These are phyloP conservation scores for Calvatia gigantea DNA, from an alignment of 768 basidiomycete species.

Conservation along the genomic window DNA sequence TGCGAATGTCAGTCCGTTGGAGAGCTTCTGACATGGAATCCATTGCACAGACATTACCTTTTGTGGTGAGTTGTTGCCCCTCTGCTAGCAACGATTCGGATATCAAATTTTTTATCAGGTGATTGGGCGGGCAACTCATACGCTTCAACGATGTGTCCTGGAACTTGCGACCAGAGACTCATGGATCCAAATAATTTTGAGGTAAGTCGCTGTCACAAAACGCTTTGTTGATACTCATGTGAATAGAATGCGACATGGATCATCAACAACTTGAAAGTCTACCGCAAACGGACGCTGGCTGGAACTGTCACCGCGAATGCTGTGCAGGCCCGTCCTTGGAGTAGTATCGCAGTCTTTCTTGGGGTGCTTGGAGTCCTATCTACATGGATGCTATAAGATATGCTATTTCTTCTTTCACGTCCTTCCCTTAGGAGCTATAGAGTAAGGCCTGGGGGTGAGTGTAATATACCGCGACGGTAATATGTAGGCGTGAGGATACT, in stretches of 20 bases:
- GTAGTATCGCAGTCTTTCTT: not conserved
- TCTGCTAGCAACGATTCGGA: not conserved
- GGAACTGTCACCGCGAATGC: not conserved
- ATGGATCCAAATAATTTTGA: constrained; percentile 30
- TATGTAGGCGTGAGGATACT: too few species aligned
- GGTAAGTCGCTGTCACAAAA: constrained; percentile 36
- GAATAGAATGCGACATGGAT: constrained; percentile 76
- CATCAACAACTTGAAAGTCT: constrained; percentile 80
- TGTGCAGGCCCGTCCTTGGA: not conserved
- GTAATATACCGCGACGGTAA: too few species aligned
- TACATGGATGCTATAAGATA: not conserved
- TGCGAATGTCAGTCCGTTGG: constrained; percentile 22
- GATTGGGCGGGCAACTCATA: constrained; percentile 87
- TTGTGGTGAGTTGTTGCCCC: constrained; percentile 49
- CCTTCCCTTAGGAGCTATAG: too few species aligned
- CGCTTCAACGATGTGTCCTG: constrained; percentile 63
- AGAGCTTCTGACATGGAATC: not conserved
- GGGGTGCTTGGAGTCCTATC: not conserved
- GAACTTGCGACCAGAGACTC: constrained; percentile 26
- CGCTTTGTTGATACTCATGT: not conserved
- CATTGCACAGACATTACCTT: constrained; percentile 75
- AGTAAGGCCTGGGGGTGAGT: too few species aligned
- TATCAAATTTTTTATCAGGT: constrained; percentile 33
- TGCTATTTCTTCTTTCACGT: too few species aligned
- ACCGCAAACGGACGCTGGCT: constrained; percentile 43